A percentile compares a stretch with the other conserved stretches of the same genome.
phyloP scores from a whole-genome alignment of 73 alveolate genomes.

The Uronychia setigera region DNA sequence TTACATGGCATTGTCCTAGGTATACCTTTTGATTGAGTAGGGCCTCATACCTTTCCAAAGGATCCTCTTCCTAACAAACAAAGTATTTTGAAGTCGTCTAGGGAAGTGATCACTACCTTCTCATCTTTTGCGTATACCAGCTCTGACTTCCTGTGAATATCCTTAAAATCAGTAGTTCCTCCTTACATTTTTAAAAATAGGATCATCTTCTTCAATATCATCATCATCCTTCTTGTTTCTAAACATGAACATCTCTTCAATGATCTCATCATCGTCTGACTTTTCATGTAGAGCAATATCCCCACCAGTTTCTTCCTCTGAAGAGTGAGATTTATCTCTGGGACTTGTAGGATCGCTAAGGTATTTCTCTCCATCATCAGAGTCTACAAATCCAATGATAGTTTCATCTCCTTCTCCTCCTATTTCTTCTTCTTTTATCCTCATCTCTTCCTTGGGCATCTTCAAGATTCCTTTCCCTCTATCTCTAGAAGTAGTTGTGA shows the following conservation, averaged over 20 bases:
- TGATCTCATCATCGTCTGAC: not conserved
- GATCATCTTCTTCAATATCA: not conserved
- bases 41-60: constrained; percentile 57
- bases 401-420: not conserved
- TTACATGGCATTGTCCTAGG: constrained; percentile 17
- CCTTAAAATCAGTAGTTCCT: not conserved
- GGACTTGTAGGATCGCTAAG: too few species aligned
- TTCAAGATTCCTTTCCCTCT: constrained; percentile 19
- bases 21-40: constrained; percentile 47
- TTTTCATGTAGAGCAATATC: not conserved
- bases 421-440: constrained; percentile 11
- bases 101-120: not conserved
- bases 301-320: not conserved
- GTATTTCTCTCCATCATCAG: not conserved
- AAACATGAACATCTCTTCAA: not conserved
- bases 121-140: not conserved
- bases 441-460: constrained; percentile 25
- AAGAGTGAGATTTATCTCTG: not conserved
- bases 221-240: not conserved
- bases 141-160: not conserved
- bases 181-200: not conserved
- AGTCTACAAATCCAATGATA: not conserved
- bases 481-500: constrained; percentile 43
- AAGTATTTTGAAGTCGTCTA: constrained; percentile 67
- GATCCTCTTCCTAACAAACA: constrained; percentile 70